Evolutionary conservation across 371 early-diverging fungal species (phyloP).

Genomic region (Mucor piriformis): DNA sequence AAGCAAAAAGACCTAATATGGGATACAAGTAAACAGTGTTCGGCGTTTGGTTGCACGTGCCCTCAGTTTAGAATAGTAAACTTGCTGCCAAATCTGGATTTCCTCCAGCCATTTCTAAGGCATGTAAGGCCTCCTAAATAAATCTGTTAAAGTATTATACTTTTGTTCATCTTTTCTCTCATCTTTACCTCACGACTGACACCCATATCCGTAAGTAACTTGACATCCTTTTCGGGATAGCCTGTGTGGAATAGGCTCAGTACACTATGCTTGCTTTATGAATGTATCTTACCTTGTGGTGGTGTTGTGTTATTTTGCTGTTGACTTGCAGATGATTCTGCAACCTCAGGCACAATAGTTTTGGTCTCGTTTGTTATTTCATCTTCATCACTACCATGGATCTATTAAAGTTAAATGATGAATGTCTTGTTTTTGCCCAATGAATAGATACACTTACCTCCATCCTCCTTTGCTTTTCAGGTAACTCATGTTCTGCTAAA

Average conservation of each 20-base stretch:
- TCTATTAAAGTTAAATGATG: slow-evolving; percentile 8
- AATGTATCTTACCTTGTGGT: slow-evolving; percentile 2
- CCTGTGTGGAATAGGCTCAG: no score
- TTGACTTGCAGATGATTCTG: slow-evolving; percentile 19
- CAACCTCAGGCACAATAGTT: slow-evolving; percentile 33
- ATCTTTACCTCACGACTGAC: slow-evolving; percentile 48
- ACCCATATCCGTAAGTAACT: slow-evolving; percentile 43
- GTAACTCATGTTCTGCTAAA: slow-evolving; percentile 89
- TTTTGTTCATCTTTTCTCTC: slow-evolving; percentile 43
- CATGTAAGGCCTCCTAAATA: slow-evolving; percentile 75
- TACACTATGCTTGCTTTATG: no score
- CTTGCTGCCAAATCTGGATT: slow-evolving; percentile 88
- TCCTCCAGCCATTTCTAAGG: slow-evolving; percentile 82
- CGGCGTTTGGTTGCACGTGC: background rate
- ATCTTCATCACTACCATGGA: slow-evolving; percentile 47
- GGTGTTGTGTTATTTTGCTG: slow-evolving; percentile 2
- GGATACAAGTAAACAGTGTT: slow-evolving; percentile 23
- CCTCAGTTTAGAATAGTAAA: slow-evolving; percentile 58
- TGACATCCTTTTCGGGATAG: slow-evolving; percentile 48
- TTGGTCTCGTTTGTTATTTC: slow-evolving; percentile 45
- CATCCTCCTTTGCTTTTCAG: slow-evolving; percentile 65
- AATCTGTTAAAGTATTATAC: background rate
- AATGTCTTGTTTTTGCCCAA: background rate
- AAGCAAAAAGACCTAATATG: slow-evolving; percentile 21
- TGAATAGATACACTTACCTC: slow-evolving; percentile 27